Evolutionary conservation across 495 filamentous ascomycete genomes (phyloP).

Genomic region (Letharia lupina): DNA sequence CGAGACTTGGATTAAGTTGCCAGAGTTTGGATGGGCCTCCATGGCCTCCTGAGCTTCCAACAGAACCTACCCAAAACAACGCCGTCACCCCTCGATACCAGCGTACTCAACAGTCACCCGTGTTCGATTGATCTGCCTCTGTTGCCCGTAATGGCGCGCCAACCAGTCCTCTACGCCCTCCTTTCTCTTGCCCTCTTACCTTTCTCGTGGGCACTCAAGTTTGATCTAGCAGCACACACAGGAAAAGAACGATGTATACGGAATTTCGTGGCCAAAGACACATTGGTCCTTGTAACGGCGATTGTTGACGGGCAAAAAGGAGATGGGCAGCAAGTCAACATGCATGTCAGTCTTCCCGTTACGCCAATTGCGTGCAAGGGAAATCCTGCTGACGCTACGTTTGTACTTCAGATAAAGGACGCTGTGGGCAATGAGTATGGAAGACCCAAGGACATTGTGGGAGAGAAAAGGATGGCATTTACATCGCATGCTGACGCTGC

Average conservation of each 20-base stretch:
- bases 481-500: conserved; percentile 89
- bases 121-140: neutral
- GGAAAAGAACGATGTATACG: conserved; percentile 80
- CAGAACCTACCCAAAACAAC: neutral
- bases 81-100: neutral
- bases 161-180: neutral
- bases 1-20: conserved; percentile 8
- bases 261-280: conserved; percentile 90
- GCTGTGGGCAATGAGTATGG: conserved; percentile 92
- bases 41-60: neutral
- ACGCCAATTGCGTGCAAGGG: neutral
- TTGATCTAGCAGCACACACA: conserved; percentile 71
- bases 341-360: conserved; percentile 63
- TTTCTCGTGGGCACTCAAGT: conserved; percentile 72
- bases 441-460: conserved; percentile 78
- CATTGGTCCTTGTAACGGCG: conserved; percentile 95
- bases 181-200: conserved; percentile 37
- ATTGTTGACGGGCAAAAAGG: conserved; percentile 76
- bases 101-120: neutral
- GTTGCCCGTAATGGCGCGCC: conserved; percentile 3
- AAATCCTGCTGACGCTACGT: conserved; percentile 1
- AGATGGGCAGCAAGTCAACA: conserved; percentile 89
- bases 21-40: conserved; percentile 6
- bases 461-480: conserved; percentile 88
- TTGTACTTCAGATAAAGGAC: conserved; percentile 67